Evolutionary conservation across 192 early-diverging fungal genomes (phyloP), one percentile per base, ranked within the genome.

Genomic region (Backusella morwellensis): DNA sequence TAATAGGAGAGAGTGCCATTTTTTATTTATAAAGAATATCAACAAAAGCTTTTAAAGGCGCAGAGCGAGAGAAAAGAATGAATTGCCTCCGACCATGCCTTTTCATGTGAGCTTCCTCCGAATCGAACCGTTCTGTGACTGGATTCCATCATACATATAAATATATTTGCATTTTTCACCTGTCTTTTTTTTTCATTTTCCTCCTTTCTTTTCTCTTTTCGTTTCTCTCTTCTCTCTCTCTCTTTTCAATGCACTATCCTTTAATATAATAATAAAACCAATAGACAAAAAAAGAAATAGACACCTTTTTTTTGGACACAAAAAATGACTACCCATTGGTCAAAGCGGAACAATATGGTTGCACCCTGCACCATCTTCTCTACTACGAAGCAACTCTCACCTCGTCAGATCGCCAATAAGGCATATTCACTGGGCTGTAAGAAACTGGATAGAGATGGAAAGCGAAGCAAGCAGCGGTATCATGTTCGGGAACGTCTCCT

Each of bases 361-460:
- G 68, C 78, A 21, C 78, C 73, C 14, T 41, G n/a, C 29, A 35
- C 74, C 63, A 6, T 70, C 19, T 70, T 71, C 59, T 35, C 79
- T 38, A 70, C 50, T 66, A 72, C 44, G 1, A 19, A 19, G 17
- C 52, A 50, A 6, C n/a, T 76, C 11, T 75, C 79, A 35, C 79
- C 79, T 17, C 68, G 79, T 23, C 79, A 80, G 54, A 35, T 80
- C 12, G 79, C 79, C 32, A 75, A 66, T 47, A 70, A 72, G 72
- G 72, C 79, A 1, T 73, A 77, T 41, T 66, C 42, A 21, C 54
- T 77, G 21, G 72, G 70, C n/a, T 68, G 70, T 56, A 75, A 76
- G 26, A 80, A 80, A 69, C 71, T 80, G 7, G 79, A 80, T 56
- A 70, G 75, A 29, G 79, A 80, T 74, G 79, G 72, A 15, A 69